Evolutionary conservation across 371 early-diverging fungal species (phyloP).

Genomic region (Apophysomyces elegans): DNA sequence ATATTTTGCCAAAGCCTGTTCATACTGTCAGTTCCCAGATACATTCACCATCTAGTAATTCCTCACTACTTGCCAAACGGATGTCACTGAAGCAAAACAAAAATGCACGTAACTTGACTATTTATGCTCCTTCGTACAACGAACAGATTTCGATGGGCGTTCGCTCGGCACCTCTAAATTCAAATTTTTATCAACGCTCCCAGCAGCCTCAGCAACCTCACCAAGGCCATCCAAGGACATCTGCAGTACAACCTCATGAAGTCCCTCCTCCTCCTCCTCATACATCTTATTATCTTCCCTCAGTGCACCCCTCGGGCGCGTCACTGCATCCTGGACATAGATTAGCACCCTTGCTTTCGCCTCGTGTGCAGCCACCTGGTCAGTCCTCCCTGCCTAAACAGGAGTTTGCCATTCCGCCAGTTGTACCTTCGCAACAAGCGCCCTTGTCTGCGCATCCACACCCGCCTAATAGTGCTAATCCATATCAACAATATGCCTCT

Average conservation of each 20-base stretch:
- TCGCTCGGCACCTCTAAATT: constrained; percentile 62
- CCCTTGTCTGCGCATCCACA: constrained; percentile 31
- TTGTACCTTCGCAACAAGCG: constrained; percentile 55
- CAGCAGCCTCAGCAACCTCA: constrained; percentile 27
- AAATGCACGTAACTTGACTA: constrained; percentile 59
- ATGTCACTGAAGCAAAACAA: constrained; percentile 39
- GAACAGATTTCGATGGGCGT: constrained; percentile 52
- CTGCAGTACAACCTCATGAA: constrained; percentile 18
- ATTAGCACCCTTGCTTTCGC: constrained; percentile 37
- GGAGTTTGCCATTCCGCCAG: constrained; percentile 53
- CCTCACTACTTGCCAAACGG: constrained; percentile 36
- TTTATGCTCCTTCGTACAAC: constrained; percentile 61
- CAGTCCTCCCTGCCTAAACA: constrained; percentile 22
- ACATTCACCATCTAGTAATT: constrained; percentile 17
- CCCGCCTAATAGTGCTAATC: background rate
- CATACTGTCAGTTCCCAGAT: constrained; percentile 47
- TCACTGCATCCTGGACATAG: constrained; percentile 30
- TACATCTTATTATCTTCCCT: constrained; percentile 25
- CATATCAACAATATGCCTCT: constrained; percentile 10
- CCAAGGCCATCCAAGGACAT: constrained; percentile 28
- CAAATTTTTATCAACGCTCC: constrained; percentile 42
- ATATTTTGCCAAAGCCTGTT: constrained; percentile 36
- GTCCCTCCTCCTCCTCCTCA: constrained; percentile 9
- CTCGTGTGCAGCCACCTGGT: constrained; percentile 27
- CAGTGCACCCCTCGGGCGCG: constrained; percentile 18